Conservation (phyloP, 306 rosid species). For the Acmispon strigosus region DNA sequence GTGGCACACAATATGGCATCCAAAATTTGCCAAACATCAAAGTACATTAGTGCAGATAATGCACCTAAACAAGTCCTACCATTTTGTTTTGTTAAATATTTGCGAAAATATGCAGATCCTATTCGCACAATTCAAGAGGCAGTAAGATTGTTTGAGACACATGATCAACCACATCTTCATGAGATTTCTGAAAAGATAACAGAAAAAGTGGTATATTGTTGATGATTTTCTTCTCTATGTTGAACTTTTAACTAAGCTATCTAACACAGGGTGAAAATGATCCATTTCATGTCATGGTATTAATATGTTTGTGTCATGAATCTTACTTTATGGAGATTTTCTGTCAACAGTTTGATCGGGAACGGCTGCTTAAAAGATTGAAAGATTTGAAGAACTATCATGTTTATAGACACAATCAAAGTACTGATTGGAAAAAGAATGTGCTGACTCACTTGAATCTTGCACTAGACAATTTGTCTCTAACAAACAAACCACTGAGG, state of each 20-base stretch:
- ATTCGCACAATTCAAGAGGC: background rate
- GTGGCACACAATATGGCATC: background rate
- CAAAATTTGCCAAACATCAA: background rate
- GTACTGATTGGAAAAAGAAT: background rate
- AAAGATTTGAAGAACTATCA: background rate
- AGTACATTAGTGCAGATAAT: background rate
- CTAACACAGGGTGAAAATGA: background rate
- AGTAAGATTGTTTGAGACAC: background rate
- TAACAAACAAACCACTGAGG: background rate
- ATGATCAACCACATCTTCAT: background rate
- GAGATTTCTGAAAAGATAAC: slow-evolving; percentile 1
- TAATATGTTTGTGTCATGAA: background rate
- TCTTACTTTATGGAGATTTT: background rate
- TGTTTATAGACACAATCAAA: background rate
- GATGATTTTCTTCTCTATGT: background rate
- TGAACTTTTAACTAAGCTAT: background rate
- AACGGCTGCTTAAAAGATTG: background rate
- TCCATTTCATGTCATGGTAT: background rate
- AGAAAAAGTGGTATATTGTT: background rate
- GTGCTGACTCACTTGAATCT: background rate
- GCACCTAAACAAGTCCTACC: background rate
- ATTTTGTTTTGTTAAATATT: slow-evolving; percentile 1
- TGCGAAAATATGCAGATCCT: background rate
- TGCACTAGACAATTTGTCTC: background rate
- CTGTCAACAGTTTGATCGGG: background rate